Conservation (phyloP, 306 rosid species). For the Cajanus cajan region DNA sequence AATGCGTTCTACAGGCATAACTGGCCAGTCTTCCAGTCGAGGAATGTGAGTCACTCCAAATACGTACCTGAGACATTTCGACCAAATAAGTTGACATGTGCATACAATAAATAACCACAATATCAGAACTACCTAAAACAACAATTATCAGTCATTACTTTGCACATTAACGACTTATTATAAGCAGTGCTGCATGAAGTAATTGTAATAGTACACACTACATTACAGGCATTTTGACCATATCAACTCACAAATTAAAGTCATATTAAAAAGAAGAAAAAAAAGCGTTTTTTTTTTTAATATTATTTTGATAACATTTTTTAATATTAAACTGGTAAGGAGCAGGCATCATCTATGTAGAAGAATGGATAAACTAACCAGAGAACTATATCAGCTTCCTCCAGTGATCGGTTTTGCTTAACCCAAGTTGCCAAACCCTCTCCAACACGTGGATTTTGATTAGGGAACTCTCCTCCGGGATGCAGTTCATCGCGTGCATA, state of each 20-base stretch:
- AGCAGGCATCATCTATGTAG: not conserved
- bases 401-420: slow-evolving; percentile 61
- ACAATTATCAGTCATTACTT: not conserved
- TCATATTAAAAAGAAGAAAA: not conserved
- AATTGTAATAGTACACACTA: not conserved
- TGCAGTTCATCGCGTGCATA: slow-evolving; percentile 57
- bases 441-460: slow-evolving; percentile 77
- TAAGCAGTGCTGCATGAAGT: not conserved
- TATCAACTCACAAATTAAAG: not conserved
- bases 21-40: slow-evolving; percentile 85
- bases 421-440: slow-evolving; percentile 90
- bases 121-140: not conserved
- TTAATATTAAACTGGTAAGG: not conserved
- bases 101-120: not conserved
- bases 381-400: slow-evolving; percentile 79
- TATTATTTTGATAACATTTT: not conserved
- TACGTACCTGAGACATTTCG: slow-evolving; percentile 56
- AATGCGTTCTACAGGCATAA: slow-evolving; percentile 76
- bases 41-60: slow-evolving; percentile 84
- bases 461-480: slow-evolving; percentile 90
- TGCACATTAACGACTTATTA: not conserved
- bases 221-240: not conserved
- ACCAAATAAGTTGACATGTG: slow-evolving; percentile 9
- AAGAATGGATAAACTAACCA: slow-evolving; percentile 51
- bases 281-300: not conserved